These are phyloP conservation scores for Coniella lustricola DNA, from an alignment of 2,329 filamentous ascomycete species.

Conservation along the genomic window DNA sequence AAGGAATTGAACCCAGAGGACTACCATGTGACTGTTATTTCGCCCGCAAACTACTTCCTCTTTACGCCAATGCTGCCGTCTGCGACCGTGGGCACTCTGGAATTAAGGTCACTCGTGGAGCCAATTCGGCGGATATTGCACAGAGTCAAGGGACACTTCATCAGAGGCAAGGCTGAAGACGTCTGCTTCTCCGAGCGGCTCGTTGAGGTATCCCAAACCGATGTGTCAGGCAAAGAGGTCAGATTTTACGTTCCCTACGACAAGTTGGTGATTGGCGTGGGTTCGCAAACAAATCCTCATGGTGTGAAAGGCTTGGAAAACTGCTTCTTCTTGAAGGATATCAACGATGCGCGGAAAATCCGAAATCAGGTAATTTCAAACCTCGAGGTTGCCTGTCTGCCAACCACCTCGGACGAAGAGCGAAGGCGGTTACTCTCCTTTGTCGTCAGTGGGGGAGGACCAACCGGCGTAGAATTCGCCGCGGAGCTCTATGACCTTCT, in stretches of 20 bases:
- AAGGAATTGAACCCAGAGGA: conserved; percentile 87
- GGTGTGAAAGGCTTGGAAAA: conserved; percentile 92
- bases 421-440: conserved; percentile 84
- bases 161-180: conserved; percentile 80
- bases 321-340: conserved; percentile 92
- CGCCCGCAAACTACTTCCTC: conserved; percentile 91
- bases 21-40: conserved; percentile 93
- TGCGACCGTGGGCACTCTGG: conserved; percentile 90
- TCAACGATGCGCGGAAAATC: conserved; percentile 84
- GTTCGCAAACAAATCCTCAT: conserved; percentile 88
- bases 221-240: conserved; percentile 62
- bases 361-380: conserved; percentile 85
- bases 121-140: conserved; percentile 80
- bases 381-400: conserved; percentile 84
- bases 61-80: conserved; percentile 98
- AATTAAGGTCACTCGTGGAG: conserved; percentile 85
- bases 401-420: conserved; percentile 84
- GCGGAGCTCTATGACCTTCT: conserved; percentile 93
- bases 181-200: conserved; percentile 89
- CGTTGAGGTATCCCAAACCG: conserved; percentile 73
- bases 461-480: conserved; percentile 95
- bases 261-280: conserved; percentile 88
- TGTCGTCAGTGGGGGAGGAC: conserved; percentile 90
- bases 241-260: conserved; percentile 96
- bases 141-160: conserved; percentile 76